Evolutionary conservation across 208 protist species (phyloP).

Genomic region (Phytomonas sp.): DNA sequence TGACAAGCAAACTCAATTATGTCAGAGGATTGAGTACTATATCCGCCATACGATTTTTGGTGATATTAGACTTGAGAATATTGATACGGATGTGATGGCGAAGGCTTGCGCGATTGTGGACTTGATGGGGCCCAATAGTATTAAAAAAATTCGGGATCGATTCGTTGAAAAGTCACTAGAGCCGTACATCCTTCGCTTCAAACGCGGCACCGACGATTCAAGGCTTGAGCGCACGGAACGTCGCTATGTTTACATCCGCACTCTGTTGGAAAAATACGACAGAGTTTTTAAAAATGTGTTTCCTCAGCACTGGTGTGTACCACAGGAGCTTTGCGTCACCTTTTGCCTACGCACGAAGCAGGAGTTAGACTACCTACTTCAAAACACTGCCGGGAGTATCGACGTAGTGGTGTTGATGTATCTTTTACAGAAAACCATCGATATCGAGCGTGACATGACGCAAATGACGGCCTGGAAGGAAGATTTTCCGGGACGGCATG

Average conservation of each 20-base stretch:
- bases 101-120: constrained; percentile 87
- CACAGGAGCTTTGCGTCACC: constrained; percentile 85
- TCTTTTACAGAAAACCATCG: constrained; percentile 89
- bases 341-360: constrained; percentile 89
- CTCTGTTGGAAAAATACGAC: constrained; percentile 72
- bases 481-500: constrained; percentile 41
- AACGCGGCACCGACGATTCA: constrained; percentile 75
- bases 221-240: constrained; percentile 86
- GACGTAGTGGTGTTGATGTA: constrained; percentile 85
- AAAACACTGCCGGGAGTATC: constrained; percentile 60
- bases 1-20: constrained; percentile 75
- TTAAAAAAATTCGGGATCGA: constrained; percentile 67
- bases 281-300: constrained; percentile 75
- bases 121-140: constrained; percentile 67
- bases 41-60: constrained; percentile 80
- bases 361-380: constrained; percentile 75
- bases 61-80: constrained; percentile 45
- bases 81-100: constrained; percentile 69
- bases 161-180: constrained; percentile 85
- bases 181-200: constrained; percentile 81
- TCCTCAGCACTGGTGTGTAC: constrained; percentile 86
- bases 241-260: constrained; percentile 87
- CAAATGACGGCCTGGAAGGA: constrained; percentile 73
- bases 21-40: constrained; percentile 73
- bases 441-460: constrained; percentile 88